Conservation (phyloP, 768 basidiomycete genomes). For the Termitomyces sp. region DNA sequence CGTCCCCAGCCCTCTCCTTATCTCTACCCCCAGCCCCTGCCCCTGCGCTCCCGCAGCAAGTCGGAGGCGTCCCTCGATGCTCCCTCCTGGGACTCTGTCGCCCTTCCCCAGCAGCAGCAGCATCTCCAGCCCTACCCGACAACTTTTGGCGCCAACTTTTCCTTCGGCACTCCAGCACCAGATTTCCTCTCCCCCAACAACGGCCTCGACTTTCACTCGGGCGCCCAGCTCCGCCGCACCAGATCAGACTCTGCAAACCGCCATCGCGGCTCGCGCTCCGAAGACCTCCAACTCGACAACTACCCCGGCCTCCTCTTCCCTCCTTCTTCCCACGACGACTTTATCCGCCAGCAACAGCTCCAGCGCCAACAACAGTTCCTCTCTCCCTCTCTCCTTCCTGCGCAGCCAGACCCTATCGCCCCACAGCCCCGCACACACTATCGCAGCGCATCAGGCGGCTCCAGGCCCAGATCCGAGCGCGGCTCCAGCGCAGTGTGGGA, state of each 20-base stretch:
- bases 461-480: conserved; percentile 28
- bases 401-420: conserved; percentile 8
- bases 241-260: conserved; percentile 20
- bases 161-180: conserved; percentile 22
- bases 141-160: conserved; percentile 23
- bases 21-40: conserved; percentile 28
- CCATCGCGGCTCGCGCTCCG: conserved; percentile 27
- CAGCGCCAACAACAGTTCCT: conserved; percentile 18
- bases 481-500: conserved; percentile 23
- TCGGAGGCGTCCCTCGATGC: conserved; percentile 56
- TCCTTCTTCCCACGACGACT: conserved; percentile 17
- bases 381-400: conserved; percentile 10
- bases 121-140: conserved; percentile 15
- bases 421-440: conserved; percentile 24
- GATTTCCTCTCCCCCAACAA: conserved; percentile 1
- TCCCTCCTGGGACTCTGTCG: conserved; percentile 15
- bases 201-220: conserved; percentile 14
- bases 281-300: conserved; percentile 37
- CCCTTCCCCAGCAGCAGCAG: neutral
- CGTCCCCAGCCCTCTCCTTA: conserved; percentile 16
- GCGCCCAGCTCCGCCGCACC: conserved; percentile 19
- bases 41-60: conserved; percentile 49
- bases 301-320: conserved; percentile 14
- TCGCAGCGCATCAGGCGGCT: conserved; percentile 37
- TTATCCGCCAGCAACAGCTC: conserved; percentile 20